Evolutionary conservation across 345 rosid genomes (phyloP).

Genomic region (Eucalyptus regnans): DNA sequence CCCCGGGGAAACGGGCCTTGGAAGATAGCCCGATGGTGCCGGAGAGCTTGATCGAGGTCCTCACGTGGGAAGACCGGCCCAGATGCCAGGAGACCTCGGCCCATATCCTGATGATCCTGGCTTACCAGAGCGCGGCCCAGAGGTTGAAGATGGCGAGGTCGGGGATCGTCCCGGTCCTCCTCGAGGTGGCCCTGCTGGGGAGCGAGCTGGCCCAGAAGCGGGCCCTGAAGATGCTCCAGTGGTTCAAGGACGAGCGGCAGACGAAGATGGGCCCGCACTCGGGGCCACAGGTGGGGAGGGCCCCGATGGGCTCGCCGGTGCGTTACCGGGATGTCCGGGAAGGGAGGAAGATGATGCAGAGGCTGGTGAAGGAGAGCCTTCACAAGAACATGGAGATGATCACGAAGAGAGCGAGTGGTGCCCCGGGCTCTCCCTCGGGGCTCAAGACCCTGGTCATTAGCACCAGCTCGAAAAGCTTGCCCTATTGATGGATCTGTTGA

Average conservation of each 20-base stretch:
- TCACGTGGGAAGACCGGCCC: conserved; percentile 84
- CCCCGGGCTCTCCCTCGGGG: neutral
- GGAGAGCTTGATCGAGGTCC: conserved; percentile 49
- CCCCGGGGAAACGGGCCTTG: conserved; percentile 71
- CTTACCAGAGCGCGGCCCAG: conserved; percentile 67
- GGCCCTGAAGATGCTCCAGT: conserved; percentile 66
- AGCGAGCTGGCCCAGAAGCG: conserved; percentile 76
- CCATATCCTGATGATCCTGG: conserved; percentile 73
- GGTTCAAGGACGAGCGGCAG: conserved; percentile 92
- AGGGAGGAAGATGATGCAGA: conserved; percentile 72
- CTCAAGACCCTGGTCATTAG: conserved; percentile 62
- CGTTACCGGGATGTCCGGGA: conserved; percentile 32
- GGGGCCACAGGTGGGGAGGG: conserved; percentile 66
- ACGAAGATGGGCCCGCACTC: conserved; percentile 86
- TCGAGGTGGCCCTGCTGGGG: conserved; percentile 66
- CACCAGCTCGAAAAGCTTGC: conserved; percentile 89
- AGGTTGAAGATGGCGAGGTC: conserved; percentile 65
- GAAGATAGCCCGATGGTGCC: conserved; percentile 47
- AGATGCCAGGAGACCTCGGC: conserved; percentile 80
- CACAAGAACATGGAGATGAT: conserved; percentile 86
- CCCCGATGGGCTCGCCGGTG: conserved; percentile 44
- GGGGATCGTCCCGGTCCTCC: conserved; percentile 66
- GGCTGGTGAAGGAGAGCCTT: conserved; percentile 77
- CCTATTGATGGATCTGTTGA: conserved; percentile 24
- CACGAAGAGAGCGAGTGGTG: conserved; percentile 46